Base-by-base conservation (phyloP, 768 basidiomycete genomes). In the Leccinellum luteum region DNA sequence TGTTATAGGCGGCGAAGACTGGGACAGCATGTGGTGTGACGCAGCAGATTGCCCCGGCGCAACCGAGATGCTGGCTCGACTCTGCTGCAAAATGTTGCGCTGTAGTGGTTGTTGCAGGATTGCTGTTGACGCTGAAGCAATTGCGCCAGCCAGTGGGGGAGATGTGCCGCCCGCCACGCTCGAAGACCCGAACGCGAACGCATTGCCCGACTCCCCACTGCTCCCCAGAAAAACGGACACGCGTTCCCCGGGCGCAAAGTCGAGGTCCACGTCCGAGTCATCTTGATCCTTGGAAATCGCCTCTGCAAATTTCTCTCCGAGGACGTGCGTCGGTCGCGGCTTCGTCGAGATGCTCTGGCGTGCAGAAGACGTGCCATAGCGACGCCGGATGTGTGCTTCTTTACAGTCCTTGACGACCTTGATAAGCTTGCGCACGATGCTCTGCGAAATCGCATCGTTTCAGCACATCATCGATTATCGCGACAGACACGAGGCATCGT, bases 361-460 rank as follows among this genome's bases (percentile, higher is more conserved):
- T 0, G 68, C 66, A 9, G 71, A 73, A 2, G 60, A 51, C 13
- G 68, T 69, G 14, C 67, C 62, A 55, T 61, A 69, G 3, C 73
- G 69, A 34, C 74, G 70, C 9, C 79, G 77, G 1, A 77, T 81
- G 64, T 90, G 86, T 1, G 79, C 81, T 52, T 85, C 81, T 73
- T 87, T 92, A 69, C 90, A 90, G 54, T 91, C 88, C 63, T 89
- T 85, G 38, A 87, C 87, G 44, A 94, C 85, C 65, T 92, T 93
- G 72, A 89, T 86, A 58, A 96, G 75, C 63, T 89, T 87, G 57
- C 85, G 83, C 32, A 94, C 87, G 59, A 94, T 89, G 64, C 82
- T 86, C 90, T 93, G 38, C 38, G 60, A 9, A 34, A 60, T 2
- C 31, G 10, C 44, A 28, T 50, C 52, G 28, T 23, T 49, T 61